Evolutionary conservation across 176 grass and related monocot species (phyloP).

Genomic region (Cenchrus americanus): DNA sequence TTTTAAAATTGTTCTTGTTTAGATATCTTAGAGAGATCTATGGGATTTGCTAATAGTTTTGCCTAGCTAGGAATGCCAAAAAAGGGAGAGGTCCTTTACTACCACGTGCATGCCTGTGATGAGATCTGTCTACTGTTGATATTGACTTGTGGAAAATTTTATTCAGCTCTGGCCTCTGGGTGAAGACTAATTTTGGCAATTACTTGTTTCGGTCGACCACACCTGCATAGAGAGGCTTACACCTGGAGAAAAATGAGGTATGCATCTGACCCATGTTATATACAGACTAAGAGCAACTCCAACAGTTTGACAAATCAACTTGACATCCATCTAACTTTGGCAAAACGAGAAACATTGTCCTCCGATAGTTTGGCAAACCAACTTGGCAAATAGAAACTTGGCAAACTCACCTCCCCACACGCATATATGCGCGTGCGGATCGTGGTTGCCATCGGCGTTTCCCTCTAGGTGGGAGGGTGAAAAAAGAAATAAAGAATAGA

Average conservation of each 20-base stretch:
- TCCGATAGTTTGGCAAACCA: too few species aligned
- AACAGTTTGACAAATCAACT: too few species aligned
- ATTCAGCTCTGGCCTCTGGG: slow-evolving; percentile 12
- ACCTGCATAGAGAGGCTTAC: slow-evolving; percentile 3
- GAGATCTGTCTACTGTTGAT: slow-evolving; percentile 16
- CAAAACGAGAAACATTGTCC: too few species aligned
- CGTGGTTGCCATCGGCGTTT: too few species aligned
- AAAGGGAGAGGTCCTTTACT: slow-evolving; percentile 21
- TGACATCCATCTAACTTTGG: too few species aligned
- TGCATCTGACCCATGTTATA: slow-evolving; percentile 1
- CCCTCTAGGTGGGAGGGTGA: too few species aligned
- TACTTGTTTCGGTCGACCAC: slow-evolving; percentile 20
- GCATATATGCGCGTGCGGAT: too few species aligned
- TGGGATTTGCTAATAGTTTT: background rate
- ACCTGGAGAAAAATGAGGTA: slow-evolving; percentile 42
- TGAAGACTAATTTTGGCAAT: slow-evolving; percentile 6
- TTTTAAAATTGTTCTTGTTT: slow-evolving; percentile 12
- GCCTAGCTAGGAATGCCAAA: background rate
- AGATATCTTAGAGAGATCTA: slow-evolving; percentile 10
- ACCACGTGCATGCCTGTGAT: slow-evolving; percentile 32
- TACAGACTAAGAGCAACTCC: too few species aligned
- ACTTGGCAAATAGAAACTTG: too few species aligned
- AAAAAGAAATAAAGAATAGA: too few species aligned
- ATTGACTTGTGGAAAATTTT: slow-evolving; percentile 33
- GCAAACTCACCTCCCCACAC: too few species aligned